These are phyloP conservation scores for Cicer cuneatum DNA, from an alignment of 306 rosid species.

Conservation along the genomic window DNA sequence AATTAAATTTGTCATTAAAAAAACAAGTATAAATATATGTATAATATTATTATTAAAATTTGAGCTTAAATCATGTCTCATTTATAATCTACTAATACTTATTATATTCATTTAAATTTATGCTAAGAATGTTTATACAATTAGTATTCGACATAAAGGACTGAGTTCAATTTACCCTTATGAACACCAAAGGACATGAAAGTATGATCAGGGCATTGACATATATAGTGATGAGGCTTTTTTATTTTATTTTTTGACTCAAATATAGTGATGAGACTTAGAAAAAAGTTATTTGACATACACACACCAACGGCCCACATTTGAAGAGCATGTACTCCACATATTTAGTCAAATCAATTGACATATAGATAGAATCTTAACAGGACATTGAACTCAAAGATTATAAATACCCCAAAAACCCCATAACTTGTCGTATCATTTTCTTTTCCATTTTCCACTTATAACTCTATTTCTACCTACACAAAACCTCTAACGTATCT, in stretches of 20 bases:
- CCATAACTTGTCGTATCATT: constrained; percentile 1
- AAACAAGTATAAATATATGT: no score
- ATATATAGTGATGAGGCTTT: no score
- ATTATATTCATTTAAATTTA: no score
- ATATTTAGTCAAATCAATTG: constrained; percentile 35
- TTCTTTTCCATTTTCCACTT: background rate
- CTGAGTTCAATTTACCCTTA: no score
- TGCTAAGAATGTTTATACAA: no score
- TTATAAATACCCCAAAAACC: constrained; percentile 37
- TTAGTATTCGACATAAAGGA: no score
- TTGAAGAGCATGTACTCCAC: constrained; percentile 28
- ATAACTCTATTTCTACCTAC: background rate
- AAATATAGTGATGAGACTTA: background rate
- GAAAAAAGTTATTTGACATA: constrained; percentile 11
- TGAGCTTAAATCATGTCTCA: background rate
- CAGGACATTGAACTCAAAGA: background rate
- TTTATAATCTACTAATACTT: no score
- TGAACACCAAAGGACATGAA: no score
- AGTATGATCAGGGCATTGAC: no score
- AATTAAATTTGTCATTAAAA: no score
- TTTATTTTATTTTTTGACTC: no score
- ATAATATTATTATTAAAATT: background rate
- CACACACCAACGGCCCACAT: constrained; percentile 11
- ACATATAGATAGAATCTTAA: constrained; percentile 9
- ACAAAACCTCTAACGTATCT: background rate